Evolutionary conservation across 1,284 basidiomycete species (phyloP), one percentile per base, ranked within the genome.

Genomic region (Pseudozyma pruni): DNA sequence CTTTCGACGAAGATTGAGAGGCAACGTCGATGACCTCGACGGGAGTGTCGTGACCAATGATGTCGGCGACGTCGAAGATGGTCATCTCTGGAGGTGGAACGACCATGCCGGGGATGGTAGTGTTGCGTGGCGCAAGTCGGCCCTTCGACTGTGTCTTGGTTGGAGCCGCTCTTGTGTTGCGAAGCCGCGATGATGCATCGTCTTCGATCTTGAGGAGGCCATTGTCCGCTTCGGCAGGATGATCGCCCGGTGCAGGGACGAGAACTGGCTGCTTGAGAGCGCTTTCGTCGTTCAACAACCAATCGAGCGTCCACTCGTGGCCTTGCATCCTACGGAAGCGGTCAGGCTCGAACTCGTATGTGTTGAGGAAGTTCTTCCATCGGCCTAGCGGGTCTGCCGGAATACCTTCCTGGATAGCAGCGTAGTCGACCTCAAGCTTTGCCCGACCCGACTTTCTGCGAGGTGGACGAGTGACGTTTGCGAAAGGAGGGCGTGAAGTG

Each of bases 31-130:
- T 75, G 37, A 78, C 76, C 40, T 78, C 74, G 25, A 78, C 74
- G 4, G 75, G 67, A 7, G 74, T 74, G 8, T 72, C 64, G 27
- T 52, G 50, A 8, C 70, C 94, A 37, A 97, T 87, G 20, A 89
- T 85, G 52, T 90, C 85, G 0, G 90, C 92, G 1, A 98, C 89
- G 75, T 94, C 90, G 44, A 88, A 86, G 34, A 94, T 90, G 1
- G 87, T 89, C 58, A 91, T 88, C 43, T 86, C 85, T 6, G 83
- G 68, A 2, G 86, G 83, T 0, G 92, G 92, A 89, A 94, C 93
- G 76, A 88, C 88, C 90, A 94, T 91, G 17, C 75, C 75, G 1
- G 66, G 66, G 7, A 78, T 78, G 4, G 55, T 33, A n/a, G 66
- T 58, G 13, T 17, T 32, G 23, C 41, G 19, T 13, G 69, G 69